Conservation (phyloP, 1,284 basidiomycete genomes). For the Amylostereum areolatum region DNA sequence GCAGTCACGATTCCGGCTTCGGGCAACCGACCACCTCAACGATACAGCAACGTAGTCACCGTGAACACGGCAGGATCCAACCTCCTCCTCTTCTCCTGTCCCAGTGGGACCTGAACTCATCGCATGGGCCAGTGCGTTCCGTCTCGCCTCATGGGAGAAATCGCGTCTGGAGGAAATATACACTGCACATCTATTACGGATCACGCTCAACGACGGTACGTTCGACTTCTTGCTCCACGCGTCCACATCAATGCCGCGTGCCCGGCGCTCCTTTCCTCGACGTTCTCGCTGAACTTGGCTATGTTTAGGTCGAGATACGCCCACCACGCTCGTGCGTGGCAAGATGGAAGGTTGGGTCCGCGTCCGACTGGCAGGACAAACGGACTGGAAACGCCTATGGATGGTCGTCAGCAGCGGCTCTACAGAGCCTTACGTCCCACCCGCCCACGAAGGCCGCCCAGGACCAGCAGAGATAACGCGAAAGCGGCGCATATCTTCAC, state of each 20-base stretch:
- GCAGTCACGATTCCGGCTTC: conserved; percentile 60
- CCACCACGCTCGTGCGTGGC: conserved; percentile 63
- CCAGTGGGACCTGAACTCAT: conserved; percentile 63
- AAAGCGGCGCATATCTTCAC: conserved; percentile 65
- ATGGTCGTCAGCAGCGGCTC: conserved; percentile 61
- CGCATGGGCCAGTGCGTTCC: conserved; percentile 89
- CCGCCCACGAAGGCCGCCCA: conserved; percentile 11
- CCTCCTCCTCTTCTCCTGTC: conserved; percentile 84
- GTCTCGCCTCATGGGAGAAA: conserved; percentile 93
- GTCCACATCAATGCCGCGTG: neutral
- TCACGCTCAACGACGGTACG: conserved; percentile 52
- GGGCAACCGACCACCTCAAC: conserved; percentile 39
- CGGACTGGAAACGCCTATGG: conserved; percentile 94
- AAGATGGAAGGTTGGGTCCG: conserved; percentile 92
- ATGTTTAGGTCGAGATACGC: conserved; percentile 56
- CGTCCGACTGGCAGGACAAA: conserved; percentile 88
- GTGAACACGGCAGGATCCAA: conserved; percentile 95
- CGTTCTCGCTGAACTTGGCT: conserved; percentile 1
- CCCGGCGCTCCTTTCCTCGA: neutral
- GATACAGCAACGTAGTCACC: conserved; percentile 78
- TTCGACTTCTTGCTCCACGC: conserved; percentile 4
- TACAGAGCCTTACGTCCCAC: conserved; percentile 17
- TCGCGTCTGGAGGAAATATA: conserved; percentile 96
- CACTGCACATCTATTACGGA: conserved; percentile 87
- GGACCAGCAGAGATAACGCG: conserved; percentile 6